A percentile compares a stretch with the other conserved stretches of the same genome.
phyloP scores from a whole-genome alignment of 108 stramenopile genomes.

The Stephanodiscus minutulus region DNA sequence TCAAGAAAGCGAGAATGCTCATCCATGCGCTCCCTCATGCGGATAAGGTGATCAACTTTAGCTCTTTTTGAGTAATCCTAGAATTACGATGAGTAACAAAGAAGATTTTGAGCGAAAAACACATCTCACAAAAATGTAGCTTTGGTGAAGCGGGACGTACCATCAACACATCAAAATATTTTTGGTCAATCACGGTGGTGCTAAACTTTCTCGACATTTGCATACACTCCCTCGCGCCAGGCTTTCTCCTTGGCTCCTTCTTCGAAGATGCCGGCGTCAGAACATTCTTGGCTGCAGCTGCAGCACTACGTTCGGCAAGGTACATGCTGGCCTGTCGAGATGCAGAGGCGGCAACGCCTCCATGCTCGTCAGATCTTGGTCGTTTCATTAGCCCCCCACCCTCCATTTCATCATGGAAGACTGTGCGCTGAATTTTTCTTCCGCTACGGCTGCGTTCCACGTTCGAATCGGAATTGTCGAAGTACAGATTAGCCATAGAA shows the following conservation, averaged over 20 bases:
- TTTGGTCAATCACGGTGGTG: constrained; percentile 60
- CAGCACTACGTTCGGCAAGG: constrained; percentile 21
- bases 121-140: neutral
- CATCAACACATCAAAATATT: constrained; percentile 74
- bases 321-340: constrained; percentile 12
- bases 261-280: constrained; percentile 16
- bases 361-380: constrained; percentile 24
- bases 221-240: constrained; percentile 91
- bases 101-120: neutral
- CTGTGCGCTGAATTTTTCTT: constrained; percentile 66
- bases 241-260: constrained; percentile 73
- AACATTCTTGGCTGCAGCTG: constrained; percentile 31
- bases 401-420: constrained; percentile 78
- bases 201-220: constrained; percentile 81
- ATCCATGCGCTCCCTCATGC: constrained; percentile 87
- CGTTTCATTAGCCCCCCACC: constrained; percentile 60
- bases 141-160: constrained; percentile 11
- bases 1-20: constrained; percentile 82
- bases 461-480: constrained; percentile 15
- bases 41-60: constrained; percentile 88
- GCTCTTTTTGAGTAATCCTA: constrained; percentile 83
- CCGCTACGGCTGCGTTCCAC: constrained; percentile 74
- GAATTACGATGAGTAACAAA: neutral
- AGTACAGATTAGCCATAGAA: constrained; percentile 15
- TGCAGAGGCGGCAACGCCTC: constrained; percentile 3